phyloP scores from a whole-genome alignment of 768 basidiomycete species.

The Suillus weaverae region DNA sequence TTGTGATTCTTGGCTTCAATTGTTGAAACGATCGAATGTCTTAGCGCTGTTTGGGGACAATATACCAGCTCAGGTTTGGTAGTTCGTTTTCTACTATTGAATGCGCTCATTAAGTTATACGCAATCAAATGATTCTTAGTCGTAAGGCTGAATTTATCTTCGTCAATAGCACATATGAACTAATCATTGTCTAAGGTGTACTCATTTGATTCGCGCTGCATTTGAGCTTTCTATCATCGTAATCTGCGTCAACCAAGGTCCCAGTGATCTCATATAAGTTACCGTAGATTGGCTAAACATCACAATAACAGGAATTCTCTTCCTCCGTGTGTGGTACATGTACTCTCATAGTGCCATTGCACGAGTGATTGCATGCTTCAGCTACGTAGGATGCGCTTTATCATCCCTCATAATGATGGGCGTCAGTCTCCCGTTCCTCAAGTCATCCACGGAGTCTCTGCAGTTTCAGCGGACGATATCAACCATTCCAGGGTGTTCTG shows the following conservation, averaged over 20 bases:
- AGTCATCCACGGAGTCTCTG: background rate
- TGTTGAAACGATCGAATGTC: background rate
- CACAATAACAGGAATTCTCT: slow-evolving; percentile 7
- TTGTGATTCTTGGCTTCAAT: background rate
- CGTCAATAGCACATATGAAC: background rate
- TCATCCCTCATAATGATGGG: background rate
- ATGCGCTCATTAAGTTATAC: background rate
- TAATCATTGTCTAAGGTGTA: slow-evolving; percentile 7
- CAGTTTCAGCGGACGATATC: background rate
- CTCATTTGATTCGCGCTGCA: background rate
- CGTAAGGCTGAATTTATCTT: background rate
- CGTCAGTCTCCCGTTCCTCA: background rate
- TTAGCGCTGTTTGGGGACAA: slow-evolving; percentile 7
- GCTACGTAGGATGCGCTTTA: slow-evolving; percentile 6
- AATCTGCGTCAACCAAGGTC: slow-evolving; percentile 13
- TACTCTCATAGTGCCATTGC: slow-evolving; percentile 5
- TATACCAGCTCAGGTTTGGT: slow-evolving; percentile 4
- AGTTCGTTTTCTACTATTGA: background rate
- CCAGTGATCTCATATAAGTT: background rate
- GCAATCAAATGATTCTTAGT: background rate
- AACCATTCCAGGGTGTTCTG: slow-evolving; percentile 6
- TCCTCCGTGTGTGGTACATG: slow-evolving; percentile 16
- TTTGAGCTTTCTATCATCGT: slow-evolving; percentile 8
- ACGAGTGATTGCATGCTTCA: slow-evolving; percentile 4
- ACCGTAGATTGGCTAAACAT: background rate